These are phyloP conservation scores for Aspergillus carbonarius DNA, from an alignment of 2,329 filamentous ascomycete species.

Conservation along the genomic window DNA sequence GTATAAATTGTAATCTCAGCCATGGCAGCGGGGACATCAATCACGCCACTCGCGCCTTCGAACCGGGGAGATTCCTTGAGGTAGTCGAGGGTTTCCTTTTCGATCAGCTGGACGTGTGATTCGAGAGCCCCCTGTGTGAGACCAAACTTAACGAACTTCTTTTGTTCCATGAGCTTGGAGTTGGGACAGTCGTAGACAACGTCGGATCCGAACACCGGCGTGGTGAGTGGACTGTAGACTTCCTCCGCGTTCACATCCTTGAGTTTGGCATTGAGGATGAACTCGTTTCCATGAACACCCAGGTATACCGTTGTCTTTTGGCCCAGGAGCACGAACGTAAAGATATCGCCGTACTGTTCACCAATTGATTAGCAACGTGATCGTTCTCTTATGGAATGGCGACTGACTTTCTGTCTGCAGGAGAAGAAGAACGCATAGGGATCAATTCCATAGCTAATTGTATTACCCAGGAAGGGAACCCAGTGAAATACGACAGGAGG, in stretches of 20 bases:
- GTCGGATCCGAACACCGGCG: constrained; percentile 74
- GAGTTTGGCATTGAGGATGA: constrained; percentile 88
- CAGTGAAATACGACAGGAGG: constrained; percentile 79
- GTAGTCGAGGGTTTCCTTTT: constrained; percentile 61
- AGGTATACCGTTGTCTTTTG: constrained; percentile 85
- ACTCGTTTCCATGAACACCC: constrained; percentile 81
- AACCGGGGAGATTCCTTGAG: constrained; percentile 56
- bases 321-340: constrained; percentile 84
- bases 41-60: constrained; percentile 58
- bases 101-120: constrained; percentile 79
- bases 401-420: constrained; percentile 68
- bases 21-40: constrained; percentile 67
- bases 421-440: constrained; percentile 80
- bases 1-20: constrained; percentile 79
- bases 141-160: constrained; percentile 73
- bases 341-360: constrained; percentile 78
- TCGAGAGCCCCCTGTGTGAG: constrained; percentile 60
- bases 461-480: constrained; percentile 59
- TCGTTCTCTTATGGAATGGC: too few species aligned
- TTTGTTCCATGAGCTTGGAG: constrained; percentile 91
- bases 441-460: constrained; percentile 47
- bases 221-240: constrained; percentile 75
- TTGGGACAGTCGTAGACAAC: constrained; percentile 92
- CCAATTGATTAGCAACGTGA: constrained; percentile 11
- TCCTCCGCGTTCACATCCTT: constrained; percentile 90